Evolutionary conservation across 495 filamentous ascomycete species (phyloP).

Genomic region (Parachaetomium inaequale): DNA sequence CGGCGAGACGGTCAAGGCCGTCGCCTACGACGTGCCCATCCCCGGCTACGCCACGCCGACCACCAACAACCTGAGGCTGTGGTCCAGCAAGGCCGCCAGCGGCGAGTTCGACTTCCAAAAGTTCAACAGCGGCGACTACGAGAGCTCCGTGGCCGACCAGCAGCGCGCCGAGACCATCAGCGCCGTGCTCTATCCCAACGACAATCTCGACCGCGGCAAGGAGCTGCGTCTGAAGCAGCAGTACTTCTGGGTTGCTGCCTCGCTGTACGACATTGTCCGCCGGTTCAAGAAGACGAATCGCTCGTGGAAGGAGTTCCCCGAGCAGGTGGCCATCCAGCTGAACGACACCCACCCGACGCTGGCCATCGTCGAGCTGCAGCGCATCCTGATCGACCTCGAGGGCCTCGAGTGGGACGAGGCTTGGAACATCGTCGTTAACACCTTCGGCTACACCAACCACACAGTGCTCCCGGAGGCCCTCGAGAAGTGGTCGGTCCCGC

Average conservation of each 20-base stretch:
- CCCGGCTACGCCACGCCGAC: conserved; percentile 86
- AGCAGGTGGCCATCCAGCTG: conserved; percentile 93
- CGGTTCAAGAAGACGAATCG: conserved; percentile 96
- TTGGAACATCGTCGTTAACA: conserved; percentile 69
- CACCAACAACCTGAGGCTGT: conserved; percentile 93
- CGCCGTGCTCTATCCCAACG: conserved; percentile 94
- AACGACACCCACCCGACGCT: conserved; percentile 98
- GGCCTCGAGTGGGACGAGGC: conserved; percentile 91
- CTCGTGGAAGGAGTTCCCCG: conserved; percentile 86
- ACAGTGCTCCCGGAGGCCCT: conserved; percentile 95
- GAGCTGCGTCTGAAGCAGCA: conserved; percentile 97
- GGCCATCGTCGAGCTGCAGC: conserved; percentile 90
- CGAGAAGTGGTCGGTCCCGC: conserved; percentile 96
- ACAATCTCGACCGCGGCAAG: conserved; percentile 94
- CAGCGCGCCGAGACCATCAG: conserved; percentile 97
- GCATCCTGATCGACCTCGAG: conserved; percentile 86
- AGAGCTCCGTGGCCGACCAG: conserved; percentile 93
- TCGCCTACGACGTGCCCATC: conserved; percentile 93
- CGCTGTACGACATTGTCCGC: conserved; percentile 90
- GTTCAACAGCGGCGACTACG: conserved; percentile 97
- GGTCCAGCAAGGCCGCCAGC: conserved; percentile 94
- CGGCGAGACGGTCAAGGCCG: conserved; percentile 86
- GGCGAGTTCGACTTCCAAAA: conserved; percentile 99
- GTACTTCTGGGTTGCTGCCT: conserved; percentile 99
- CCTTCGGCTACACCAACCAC: conserved; percentile 96